phyloP scores from a whole-genome alignment of 202 grass and related monocot species.

The Digitaria exilis region DNA sequence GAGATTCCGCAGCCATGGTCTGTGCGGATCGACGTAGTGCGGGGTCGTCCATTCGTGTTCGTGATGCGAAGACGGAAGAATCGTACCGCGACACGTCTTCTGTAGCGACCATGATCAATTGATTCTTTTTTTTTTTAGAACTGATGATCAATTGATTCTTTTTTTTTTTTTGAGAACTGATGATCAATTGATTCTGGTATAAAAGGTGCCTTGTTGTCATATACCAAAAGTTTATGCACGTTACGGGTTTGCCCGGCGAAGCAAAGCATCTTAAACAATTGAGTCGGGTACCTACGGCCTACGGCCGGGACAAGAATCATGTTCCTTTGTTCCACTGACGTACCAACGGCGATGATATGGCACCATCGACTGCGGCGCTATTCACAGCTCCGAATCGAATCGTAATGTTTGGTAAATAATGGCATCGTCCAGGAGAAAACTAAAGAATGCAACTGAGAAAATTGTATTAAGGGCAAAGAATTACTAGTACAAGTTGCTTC shows the following conservation, averaged over 20 bases:
- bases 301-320: not conserved
- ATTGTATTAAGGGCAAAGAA: too few species aligned
- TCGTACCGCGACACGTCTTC: not conserved
- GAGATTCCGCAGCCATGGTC: too few species aligned
- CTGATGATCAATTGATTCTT: too few species aligned
- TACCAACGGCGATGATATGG: not conserved
- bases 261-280: constrained; percentile 5
- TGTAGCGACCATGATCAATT: not conserved
- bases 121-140: too few species aligned
- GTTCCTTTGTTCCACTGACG: not conserved
- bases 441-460: not conserved
- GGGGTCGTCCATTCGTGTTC: not conserved
- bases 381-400: too few species aligned
- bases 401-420: too few species aligned
- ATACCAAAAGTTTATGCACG: not conserved
- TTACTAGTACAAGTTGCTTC: too few species aligned
- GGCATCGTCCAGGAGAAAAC: rapidly evolving
- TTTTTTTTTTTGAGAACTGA: too few species aligned
- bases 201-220: not conserved
- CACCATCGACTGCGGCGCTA: not conserved
- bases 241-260: not conserved
- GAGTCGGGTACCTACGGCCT: not conserved
- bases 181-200: too few species aligned
- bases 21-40: not conserved
- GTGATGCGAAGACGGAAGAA: not conserved